A percentile compares a stretch with the other conserved stretches of the same genome.
phyloP scores from a whole-genome alignment of 2,329 filamentous ascomycete species.

The Aureobasidium sp. region DNA sequence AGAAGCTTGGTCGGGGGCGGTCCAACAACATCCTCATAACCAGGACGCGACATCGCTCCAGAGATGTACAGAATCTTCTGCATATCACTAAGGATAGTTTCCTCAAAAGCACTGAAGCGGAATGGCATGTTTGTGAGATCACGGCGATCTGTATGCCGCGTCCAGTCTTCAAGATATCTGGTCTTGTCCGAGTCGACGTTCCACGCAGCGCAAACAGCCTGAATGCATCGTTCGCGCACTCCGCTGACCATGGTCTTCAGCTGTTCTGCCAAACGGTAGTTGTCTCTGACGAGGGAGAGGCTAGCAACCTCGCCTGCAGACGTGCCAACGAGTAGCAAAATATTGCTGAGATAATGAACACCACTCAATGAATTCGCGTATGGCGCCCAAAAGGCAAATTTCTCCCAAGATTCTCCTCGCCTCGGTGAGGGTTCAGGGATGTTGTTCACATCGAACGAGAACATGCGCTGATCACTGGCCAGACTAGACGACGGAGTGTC shows the following conservation, averaged over 20 bases:
- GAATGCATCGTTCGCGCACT: slow-evolving; percentile 77
- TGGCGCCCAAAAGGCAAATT: slow-evolving; percentile 90
- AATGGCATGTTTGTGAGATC: slow-evolving; percentile 89
- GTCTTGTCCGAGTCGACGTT: slow-evolving; percentile 88
- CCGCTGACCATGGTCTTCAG: slow-evolving; percentile 68
- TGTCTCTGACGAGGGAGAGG: slow-evolving; percentile 58
- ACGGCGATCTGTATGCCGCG: slow-evolving; percentile 68
- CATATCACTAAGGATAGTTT: slow-evolving; percentile 72
- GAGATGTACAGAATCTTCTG: slow-evolving; percentile 93
- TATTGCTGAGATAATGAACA: slow-evolving; percentile 80
- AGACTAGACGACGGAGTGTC: slow-evolving; percentile 56
- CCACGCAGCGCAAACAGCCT: slow-evolving; percentile 84
- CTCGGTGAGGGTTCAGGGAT: slow-evolving; percentile 66
- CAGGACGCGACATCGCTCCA: slow-evolving; percentile 70
- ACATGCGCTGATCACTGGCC: slow-evolving; percentile 58
- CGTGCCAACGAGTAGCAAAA: slow-evolving; percentile 75
- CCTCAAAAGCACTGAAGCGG: slow-evolving; percentile 79
- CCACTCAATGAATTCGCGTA: slow-evolving; percentile 86
- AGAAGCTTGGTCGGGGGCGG: slow-evolving; percentile 81
- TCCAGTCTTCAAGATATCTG: slow-evolving; percentile 91
- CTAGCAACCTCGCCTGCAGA: slow-evolving; percentile 80
- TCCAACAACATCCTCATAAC: slow-evolving; percentile 69
- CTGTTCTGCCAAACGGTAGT: slow-evolving; percentile 56
- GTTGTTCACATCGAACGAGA: slow-evolving; percentile 72
- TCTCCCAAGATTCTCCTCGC: slow-evolving; percentile 85